Conservation (phyloP, 2,329 filamentous ascomycete genomes). For the Cucurbitaria berberidis region DNA sequence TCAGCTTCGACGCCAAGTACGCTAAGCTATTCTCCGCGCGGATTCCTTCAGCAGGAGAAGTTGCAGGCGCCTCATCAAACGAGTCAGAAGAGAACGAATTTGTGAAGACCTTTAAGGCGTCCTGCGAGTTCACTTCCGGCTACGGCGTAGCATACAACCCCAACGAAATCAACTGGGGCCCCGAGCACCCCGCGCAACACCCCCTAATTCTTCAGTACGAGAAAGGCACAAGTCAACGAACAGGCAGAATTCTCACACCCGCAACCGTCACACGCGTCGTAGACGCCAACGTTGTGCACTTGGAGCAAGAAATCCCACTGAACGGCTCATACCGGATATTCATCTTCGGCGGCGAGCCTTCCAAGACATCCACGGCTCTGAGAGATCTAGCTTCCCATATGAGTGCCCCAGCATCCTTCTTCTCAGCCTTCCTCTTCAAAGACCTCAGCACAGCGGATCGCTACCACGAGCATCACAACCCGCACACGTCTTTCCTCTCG, state of each 20-base stretch:
- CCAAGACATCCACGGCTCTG: constrained; percentile 66
- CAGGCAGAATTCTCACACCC: constrained; percentile 78
- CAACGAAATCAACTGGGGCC: constrained; percentile 84
- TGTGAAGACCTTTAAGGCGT: constrained; percentile 86
- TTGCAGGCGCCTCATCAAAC: constrained; percentile 64
- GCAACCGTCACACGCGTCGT: constrained; percentile 84
- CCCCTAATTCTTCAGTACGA: constrained; percentile 68
- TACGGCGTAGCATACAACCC: constrained; percentile 87
- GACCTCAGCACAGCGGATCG: constrained; percentile 60
- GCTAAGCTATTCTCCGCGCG: constrained; percentile 87
- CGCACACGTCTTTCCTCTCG: constrained; percentile 82
- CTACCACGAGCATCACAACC: constrained; percentile 83
- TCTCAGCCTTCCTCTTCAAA: constrained; percentile 66
- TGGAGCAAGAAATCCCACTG: constrained; percentile 87
- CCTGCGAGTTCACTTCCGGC: constrained; percentile 89
- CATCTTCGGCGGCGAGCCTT: constrained; percentile 77
- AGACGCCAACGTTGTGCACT: constrained; percentile 86
- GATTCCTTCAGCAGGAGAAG: constrained; percentile 73
- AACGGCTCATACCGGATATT: constrained; percentile 90
- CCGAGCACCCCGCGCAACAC: constrained; percentile 73
- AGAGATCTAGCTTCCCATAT: constrained; percentile 72
- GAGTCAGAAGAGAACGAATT: constrained; percentile 71
- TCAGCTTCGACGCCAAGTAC: constrained; percentile 88
- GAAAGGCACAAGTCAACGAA: constrained; percentile 64
- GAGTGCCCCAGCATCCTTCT: constrained; percentile 72